A percentile compares a stretch with the other conserved stretches of the same genome.
Evolutionary conservation across 2,329 filamentous ascomycete genomes (phyloP).

Genomic region (Colletotrichum australisinense): DNA sequence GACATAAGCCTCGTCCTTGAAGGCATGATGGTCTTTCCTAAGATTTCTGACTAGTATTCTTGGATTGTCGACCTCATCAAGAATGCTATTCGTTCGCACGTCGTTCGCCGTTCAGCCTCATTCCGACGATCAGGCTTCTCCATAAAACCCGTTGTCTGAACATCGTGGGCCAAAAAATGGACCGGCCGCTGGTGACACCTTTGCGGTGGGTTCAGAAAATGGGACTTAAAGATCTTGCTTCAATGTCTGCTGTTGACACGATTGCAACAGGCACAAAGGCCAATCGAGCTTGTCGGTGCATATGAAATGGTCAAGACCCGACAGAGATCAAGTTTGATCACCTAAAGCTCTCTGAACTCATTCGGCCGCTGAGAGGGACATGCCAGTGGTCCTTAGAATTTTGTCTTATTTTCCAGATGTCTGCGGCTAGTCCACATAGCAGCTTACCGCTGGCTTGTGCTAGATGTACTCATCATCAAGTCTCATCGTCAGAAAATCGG

Average conservation of each 20-base stretch:
- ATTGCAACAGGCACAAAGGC: background rate
- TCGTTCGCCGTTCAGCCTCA: background rate
- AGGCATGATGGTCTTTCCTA: too few relatives aligned
- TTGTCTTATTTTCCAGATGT: too few relatives aligned
- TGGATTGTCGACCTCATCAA: background rate
- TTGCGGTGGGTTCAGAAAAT: slow-evolving; percentile 2
- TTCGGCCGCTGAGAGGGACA: too few relatives aligned
- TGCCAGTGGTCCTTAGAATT: too few relatives aligned
- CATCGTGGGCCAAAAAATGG: slow-evolving; percentile 8
- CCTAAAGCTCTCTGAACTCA: background rate
- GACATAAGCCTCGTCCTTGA: too few relatives aligned
- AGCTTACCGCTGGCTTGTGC: background rate
- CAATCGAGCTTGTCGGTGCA: background rate
- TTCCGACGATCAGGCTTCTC: background rate
- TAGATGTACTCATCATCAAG: too few relatives aligned
- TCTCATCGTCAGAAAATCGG: too few relatives aligned
- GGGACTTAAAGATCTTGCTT: background rate
- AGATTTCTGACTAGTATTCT: background rate
- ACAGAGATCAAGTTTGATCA: background rate
- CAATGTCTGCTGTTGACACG: background rate
- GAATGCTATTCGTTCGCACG: background rate
- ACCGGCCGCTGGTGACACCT: background rate
- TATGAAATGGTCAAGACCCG: background rate
- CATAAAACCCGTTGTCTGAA: background rate
- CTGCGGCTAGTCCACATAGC: background rate